Evolutionary conservation across 495 filamentous ascomycete genomes (phyloP), one percentile per base, ranked within the genome.

Genomic region (Thermothielavioides terrestris): DNA sequence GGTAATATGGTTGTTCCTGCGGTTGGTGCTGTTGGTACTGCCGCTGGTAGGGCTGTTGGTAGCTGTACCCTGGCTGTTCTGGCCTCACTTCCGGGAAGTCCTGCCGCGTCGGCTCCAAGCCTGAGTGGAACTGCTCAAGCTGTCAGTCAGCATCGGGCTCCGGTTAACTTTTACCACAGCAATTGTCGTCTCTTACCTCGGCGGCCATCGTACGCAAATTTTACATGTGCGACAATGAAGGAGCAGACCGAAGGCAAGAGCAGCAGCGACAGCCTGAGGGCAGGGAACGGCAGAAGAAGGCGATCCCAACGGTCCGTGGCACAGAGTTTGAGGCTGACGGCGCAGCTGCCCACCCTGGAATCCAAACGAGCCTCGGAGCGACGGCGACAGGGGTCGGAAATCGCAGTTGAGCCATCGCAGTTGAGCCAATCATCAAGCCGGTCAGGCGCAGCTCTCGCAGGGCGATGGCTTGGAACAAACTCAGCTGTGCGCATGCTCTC

Each of bases 61-160:
- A 30, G 37, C 39, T 39, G 10, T 51, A 27, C 2, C 14, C 37
- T 4, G 49, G 50, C 38, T 37, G 42, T 3, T 20, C 60, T 36
- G 45, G 53, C 31, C 63, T 53, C 18, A 72, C 62, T 45, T 73
- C 70, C 27, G 70, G 70, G 35, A 50, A 63, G 56, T 62, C 59
- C 25, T 68, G 58, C 50, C 53, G 58, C 28, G 61, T 62, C n/a
- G 67, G 25, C 53, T 73, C 70, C 21, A 67, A 62, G 26, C 66
- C 69, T n/a, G 67, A 55, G 15, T 69, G 59, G 55, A 66, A 65
- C 64, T 53, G 15, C 3, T 11, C 25, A 36, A 23, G 34, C 21
- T 6, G 36, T 46, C 34, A 50, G 36, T 46, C 34, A 50, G 26
- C 40, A 49, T 41, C 26, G 7, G 21, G 12, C 25, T 6, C 40